These are phyloP conservation scores for Capsella bursapastoris DNA, from an alignment of 345 rosid species.

Conservation along the genomic window DNA sequence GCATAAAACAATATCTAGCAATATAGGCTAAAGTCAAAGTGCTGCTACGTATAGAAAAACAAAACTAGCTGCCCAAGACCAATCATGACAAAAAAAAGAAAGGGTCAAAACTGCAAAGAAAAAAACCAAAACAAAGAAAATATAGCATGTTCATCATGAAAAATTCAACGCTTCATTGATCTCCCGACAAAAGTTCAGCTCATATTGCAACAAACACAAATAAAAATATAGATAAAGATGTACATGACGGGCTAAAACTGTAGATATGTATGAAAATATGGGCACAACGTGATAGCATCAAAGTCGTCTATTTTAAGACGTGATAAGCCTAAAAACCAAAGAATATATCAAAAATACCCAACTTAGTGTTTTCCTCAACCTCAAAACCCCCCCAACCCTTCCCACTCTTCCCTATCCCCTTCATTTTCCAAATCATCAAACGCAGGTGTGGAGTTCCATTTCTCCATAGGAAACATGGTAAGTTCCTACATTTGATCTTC, in stretches of 20 bases:
- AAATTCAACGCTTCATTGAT: slow-evolving; percentile 26
- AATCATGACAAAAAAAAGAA: not conserved
- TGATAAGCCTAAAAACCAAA: slow-evolving; percentile 30
- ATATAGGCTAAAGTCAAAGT: not conserved
- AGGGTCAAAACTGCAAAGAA: not conserved
- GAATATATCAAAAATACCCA: slow-evolving; percentile 10
- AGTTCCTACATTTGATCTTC: not conserved
- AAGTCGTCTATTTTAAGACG: slow-evolving; percentile 35
- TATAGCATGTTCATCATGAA: slow-evolving; percentile 30
- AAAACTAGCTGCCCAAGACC: not conserved
- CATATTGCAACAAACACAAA: slow-evolving; percentile 10
- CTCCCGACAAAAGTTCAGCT: slow-evolving; percentile 26
- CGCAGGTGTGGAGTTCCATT: slow-evolving; percentile 6
- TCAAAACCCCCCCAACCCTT: not conserved
- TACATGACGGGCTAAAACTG: slow-evolving; percentile 26
- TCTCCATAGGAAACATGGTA: slow-evolving; percentile 33
- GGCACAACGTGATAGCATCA: slow-evolving; percentile 41
- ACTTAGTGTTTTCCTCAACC: slow-evolving; percentile 2
- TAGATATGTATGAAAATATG: slow-evolving; percentile 5
- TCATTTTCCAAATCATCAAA: slow-evolving; percentile 20
- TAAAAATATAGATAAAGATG: not conserved
- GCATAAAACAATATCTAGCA: not conserved
- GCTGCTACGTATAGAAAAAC: not conserved
- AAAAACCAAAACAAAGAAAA: not conserved
- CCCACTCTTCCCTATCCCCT: not conserved